Evolutionary conservation across 768 basidiomycete genomes (phyloP).

Genomic region (Boletus patriciae): DNA sequence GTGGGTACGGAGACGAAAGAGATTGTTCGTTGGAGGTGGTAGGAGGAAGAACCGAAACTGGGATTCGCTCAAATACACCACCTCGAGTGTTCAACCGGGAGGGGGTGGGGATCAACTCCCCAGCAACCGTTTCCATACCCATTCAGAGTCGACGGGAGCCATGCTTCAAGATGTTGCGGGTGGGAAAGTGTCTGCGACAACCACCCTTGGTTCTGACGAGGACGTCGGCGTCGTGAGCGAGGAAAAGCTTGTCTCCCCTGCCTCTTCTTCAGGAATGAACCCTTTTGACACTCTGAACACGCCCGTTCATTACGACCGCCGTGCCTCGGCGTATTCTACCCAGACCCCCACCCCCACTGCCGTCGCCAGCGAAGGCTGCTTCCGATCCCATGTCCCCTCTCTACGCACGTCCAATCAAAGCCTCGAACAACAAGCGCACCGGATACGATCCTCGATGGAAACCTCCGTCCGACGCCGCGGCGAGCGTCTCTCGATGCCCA

Average conservation of each 20-base stretch:
- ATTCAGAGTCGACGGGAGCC: conserved; percentile 26
- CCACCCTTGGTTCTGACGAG: conserved; percentile 28
- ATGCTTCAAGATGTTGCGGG: conserved; percentile 12
- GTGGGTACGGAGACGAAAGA: conserved; percentile 24
- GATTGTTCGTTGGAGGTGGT: conserved; percentile 26
- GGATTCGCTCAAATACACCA: conserved; percentile 29
- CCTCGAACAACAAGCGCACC: conserved; percentile 33
- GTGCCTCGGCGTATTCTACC: conserved; percentile 18
- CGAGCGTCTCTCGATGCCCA: conserved; percentile 34
- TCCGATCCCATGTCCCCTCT: conserved; percentile 11
- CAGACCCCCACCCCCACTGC: conserved; percentile 11
- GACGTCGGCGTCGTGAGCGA: conserved; percentile 13
- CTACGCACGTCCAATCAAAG: conserved; percentile 14
- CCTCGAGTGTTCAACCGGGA: conserved; percentile 14
- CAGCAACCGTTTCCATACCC: conserved; percentile 13
- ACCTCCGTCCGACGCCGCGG: conserved; percentile 22
- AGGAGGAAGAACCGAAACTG: conserved; percentile 24
- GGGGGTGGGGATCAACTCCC: background rate
- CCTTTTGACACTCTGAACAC: conserved; percentile 21
- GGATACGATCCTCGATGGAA: conserved; percentile 35
- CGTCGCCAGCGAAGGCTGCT: conserved; percentile 2
- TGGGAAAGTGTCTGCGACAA: conserved; percentile 15
- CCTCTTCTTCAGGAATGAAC: conserved; percentile 14
- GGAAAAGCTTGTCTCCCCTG: conserved; percentile 25
- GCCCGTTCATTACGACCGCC: conserved; percentile 20